Base-by-base conservation (phyloP, 768 basidiomycete species). In the Mycena maculata region DNA sequence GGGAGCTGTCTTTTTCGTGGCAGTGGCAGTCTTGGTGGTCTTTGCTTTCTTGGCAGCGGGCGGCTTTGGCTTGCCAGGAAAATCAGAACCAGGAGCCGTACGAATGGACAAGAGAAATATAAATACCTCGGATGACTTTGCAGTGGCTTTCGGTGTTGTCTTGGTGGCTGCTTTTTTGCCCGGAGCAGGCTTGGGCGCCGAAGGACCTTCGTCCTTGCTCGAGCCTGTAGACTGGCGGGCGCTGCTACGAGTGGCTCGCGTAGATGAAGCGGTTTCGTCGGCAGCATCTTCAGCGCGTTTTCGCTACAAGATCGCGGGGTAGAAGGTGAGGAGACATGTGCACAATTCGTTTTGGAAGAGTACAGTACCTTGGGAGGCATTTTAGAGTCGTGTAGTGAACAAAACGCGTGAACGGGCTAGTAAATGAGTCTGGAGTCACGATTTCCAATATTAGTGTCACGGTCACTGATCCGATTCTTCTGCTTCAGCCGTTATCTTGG, bases 271-370 rank as follows among this genome's bases (percentile, higher is more conserved):
- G 20, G 76, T 73, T 63, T 71, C 76, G 38, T 75, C 77, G 31
- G 68, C 54, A 60, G 77, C 49, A 41, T 83, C 83, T 31, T 84
- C 84, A 25, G 77, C 76, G 76, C 86, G 88, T 81, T 91, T 92
- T 70, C 90, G 82, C 91, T 92, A 73, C 10, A 27, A 45, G 44
- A 57, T 50, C 8, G 13, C 39, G 47, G 27, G 23, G 33, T 28
- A 33, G 12, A 13, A 25, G 31, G 48, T 62, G 55, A 62, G 39
- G n/a, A 56, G 48, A 39, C 23, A 6, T 4, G 20, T 28, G 20
- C 27, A n/a, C n/a, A n/a, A 38, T 20, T n/a, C 1, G 10, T n/a
- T 33, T 0, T 18, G 1, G 23, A 30, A 41, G 0, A 30, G 30
- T 16, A 39, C 33, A 71, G 27, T 49, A 82, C 82, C 74, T 82